Percentiles rank a stretch among this genome's conserved stretches.
Evolutionary conservation across 139 green algal species (phyloP).

Genomic region (Volvox reticuliferus): DNA sequence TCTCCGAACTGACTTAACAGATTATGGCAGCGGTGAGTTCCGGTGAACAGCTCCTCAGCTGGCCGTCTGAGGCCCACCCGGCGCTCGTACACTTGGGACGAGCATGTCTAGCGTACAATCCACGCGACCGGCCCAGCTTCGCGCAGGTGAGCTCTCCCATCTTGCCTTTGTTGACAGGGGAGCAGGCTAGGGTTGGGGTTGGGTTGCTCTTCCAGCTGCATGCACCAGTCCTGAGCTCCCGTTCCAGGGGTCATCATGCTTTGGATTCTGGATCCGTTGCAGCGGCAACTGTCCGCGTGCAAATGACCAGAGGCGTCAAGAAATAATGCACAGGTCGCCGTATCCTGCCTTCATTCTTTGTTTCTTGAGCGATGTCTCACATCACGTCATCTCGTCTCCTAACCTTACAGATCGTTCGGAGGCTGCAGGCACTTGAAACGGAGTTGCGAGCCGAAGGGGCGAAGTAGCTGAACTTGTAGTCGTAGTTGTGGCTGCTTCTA

Average conservation of each 20-base stretch:
- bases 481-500: neutral
- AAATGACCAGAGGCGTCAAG: too few species aligned
- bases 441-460: neutral
- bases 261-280: too few species aligned
- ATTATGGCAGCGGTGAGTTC: constrained; percentile 27
- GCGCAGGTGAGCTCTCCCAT: neutral
- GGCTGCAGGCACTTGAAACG: neutral
- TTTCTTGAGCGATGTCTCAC: too few species aligned
- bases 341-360: too few species aligned
- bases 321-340: too few species aligned
- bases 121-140: constrained; percentile 15
- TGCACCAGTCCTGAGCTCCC: too few species aligned
- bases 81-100: constrained; percentile 5
- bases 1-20: neutral
- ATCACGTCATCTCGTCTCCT: too few species aligned
- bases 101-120: constrained; percentile 10
- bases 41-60: constrained; percentile 34
- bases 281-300: too few species aligned
- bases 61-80: constrained; percentile 8
- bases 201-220: too few species aligned
- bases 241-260: too few species aligned
- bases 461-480: neutral
- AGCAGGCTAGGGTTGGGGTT: too few species aligned
- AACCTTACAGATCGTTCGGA: constrained; percentile 11
- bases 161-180: too few species aligned